Percentiles rank a stretch among this genome's conserved stretches.
These are phyloP conservation scores for Trichophyton schoenleinii DNA, from an alignment of 2,329 filamentous ascomycete species.

Conservation along the genomic window DNA sequence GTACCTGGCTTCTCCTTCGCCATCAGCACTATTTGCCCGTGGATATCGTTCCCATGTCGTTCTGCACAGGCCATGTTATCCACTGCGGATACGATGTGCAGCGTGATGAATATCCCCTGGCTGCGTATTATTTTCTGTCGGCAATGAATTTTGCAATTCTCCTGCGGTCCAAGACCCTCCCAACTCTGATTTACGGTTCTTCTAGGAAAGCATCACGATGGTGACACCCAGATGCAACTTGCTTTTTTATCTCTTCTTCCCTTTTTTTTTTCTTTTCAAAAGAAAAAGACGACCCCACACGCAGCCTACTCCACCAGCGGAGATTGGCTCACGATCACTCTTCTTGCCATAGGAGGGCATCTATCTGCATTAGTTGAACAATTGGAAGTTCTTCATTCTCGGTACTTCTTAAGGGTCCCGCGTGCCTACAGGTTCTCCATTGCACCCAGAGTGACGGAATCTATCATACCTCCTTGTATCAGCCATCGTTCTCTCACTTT, in stretches of 20 bases:
- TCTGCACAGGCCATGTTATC: conserved; percentile 11
- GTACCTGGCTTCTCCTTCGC: conserved; percentile 1
- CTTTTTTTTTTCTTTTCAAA: background rate
- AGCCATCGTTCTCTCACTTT: background rate
- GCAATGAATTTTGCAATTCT: conserved; percentile 4
- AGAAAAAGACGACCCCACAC: conserved; percentile 2
- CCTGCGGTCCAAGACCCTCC: conserved; percentile 4
- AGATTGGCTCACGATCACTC: conserved; percentile 5
- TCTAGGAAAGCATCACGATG: conserved; percentile 5
- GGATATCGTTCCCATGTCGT: conserved; percentile 3
- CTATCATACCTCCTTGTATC: background rate
- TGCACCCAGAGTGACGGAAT: background rate
- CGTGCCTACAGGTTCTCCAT: background rate
- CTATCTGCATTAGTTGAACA: background rate
- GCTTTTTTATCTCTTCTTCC: background rate
- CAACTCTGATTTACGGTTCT: conserved; percentile 8
- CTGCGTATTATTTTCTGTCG: conserved; percentile 3
- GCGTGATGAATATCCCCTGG: conserved; percentile 6
- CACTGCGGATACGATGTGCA: conserved; percentile 11
- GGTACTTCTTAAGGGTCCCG: background rate
- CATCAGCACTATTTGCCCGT: background rate
- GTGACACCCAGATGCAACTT: conserved; percentile 4
- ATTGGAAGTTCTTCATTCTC: background rate
- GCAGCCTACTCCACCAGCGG: conserved; percentile 1
- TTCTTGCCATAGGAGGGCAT: background rate